Conservation (phyloP, 176 grass and related monocot species). For the Rhynchospora breviuscula region DNA sequence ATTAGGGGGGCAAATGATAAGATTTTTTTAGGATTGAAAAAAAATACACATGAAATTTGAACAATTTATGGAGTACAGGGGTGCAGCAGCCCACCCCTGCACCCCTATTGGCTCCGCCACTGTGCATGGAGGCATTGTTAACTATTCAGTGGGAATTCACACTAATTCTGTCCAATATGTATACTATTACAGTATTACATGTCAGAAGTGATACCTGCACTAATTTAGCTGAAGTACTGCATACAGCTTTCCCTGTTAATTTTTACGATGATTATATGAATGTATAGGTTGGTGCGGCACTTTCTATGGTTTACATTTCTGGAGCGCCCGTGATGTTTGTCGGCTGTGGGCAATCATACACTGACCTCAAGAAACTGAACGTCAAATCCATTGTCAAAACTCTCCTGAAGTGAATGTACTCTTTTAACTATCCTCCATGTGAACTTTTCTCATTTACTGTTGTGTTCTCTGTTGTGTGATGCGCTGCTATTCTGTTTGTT, state of each 20-base stretch:
- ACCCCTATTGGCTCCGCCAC: no score
- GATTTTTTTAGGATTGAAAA: no score
- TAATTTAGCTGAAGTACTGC: background rate
- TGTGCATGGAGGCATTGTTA: background rate
- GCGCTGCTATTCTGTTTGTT: conserved; percentile 1
- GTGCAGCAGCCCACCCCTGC: no score
- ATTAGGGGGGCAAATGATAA: no score
- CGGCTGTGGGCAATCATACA: conserved; percentile 86
- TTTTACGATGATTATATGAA: background rate
- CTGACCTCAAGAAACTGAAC: conserved; percentile 91
- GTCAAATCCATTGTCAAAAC: conserved; percentile 96
- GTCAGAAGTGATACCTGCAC: background rate
- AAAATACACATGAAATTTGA: no score
- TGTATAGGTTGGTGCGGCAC: conserved; percentile 63
- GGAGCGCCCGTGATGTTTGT: conserved; percentile 94
- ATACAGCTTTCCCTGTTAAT: background rate
- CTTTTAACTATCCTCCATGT: background rate
- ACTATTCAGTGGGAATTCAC: background rate
- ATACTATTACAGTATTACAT: background rate
- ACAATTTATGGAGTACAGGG: no score
- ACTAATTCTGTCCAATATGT: background rate
- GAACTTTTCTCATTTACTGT: background rate
- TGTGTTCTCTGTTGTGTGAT: conserved; percentile 8
- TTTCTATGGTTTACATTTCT: conserved; percentile 95
- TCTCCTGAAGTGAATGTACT: conserved; percentile 61